Conservation (phyloP, 768 basidiomycete species). For the Cystofilobasidium bisporidii region DNA sequence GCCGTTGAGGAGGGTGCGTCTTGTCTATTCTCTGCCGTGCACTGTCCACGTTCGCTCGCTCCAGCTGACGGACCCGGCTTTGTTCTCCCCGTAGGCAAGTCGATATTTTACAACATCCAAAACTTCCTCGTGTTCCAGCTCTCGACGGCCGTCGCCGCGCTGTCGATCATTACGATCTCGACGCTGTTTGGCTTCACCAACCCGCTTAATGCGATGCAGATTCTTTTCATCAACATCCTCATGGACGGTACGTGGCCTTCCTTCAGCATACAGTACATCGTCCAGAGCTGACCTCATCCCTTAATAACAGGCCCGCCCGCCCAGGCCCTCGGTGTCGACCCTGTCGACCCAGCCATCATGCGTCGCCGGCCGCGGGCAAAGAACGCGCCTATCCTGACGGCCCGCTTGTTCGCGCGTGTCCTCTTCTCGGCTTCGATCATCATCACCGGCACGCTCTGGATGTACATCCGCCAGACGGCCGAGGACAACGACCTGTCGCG, state of each 20-base stretch:
- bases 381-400: conserved; percentile 76
- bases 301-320: conserved; percentile 65
- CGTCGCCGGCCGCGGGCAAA: conserved; percentile 78
- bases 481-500: conserved; percentile 63
- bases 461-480: conserved; percentile 65
- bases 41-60: too few species aligned
- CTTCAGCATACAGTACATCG: too few species aligned
- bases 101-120: conserved; percentile 96
- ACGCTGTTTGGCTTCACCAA: conserved; percentile 81
- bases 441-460: conserved; percentile 76
- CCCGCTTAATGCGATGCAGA: conserved; percentile 95
- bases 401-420: conserved; percentile 64
- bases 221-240: conserved; percentile 93
- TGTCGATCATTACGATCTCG: conserved; percentile 87
- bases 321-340: conserved; percentile 91
- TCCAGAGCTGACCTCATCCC: neutral
- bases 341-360: conserved; percentile 92
- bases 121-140: conserved; percentile 95
- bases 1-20: conserved; percentile 82
- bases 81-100: conserved; percentile 54
- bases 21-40: neutral
- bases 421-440: conserved; percentile 89
- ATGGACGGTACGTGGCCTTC: conserved; percentile 66
- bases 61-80: too few species aligned
- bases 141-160: conserved; percentile 88